These are phyloP conservation scores for Moelleriella libera DNA, from an alignment of 2,329 filamentous ascomycete species.

Conservation along the genomic window DNA sequence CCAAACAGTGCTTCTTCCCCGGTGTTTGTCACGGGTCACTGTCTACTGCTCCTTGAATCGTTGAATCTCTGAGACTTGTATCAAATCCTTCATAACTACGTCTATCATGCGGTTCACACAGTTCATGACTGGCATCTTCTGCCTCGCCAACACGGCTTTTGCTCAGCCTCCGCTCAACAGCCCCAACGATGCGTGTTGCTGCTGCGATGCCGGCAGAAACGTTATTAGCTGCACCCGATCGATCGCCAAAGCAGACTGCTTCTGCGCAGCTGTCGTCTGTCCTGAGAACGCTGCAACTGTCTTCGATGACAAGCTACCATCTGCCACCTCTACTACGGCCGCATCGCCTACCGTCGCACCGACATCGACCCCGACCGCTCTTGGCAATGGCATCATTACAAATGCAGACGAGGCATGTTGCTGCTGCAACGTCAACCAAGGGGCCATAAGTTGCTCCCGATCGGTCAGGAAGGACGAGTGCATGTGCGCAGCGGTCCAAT, in stretches of 20 bases:
- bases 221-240: conserved; percentile 12
- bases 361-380: background rate
- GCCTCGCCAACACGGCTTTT: conserved; percentile 1
- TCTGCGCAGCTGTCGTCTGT: conserved; percentile 13
- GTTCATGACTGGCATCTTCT: conserved; percentile 6
- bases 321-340: background rate
- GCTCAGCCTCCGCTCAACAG: conserved; percentile 1
- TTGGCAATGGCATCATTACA: background rate
- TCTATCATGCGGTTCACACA: conserved; percentile 11
- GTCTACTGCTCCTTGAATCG: background rate
- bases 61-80: background rate
- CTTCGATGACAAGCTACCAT: background rate
- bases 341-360: background rate
- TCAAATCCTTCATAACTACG: background rate
- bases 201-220: conserved; percentile 14
- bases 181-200: conserved; percentile 15
- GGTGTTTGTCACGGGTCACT: background rate
- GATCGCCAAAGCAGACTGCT: conserved; percentile 10
- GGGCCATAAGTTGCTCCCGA: conserved; percentile 4
- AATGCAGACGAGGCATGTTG: conserved; percentile 6
- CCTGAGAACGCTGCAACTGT: conserved; percentile 9
- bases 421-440: conserved; percentile 9
- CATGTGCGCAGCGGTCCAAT: conserved; percentile 9
- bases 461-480: conserved; percentile 5
- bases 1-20: no score